Conservation (phyloP, 2,329 filamentous ascomycete species). For the Graphiopsis chlorocephala region DNA sequence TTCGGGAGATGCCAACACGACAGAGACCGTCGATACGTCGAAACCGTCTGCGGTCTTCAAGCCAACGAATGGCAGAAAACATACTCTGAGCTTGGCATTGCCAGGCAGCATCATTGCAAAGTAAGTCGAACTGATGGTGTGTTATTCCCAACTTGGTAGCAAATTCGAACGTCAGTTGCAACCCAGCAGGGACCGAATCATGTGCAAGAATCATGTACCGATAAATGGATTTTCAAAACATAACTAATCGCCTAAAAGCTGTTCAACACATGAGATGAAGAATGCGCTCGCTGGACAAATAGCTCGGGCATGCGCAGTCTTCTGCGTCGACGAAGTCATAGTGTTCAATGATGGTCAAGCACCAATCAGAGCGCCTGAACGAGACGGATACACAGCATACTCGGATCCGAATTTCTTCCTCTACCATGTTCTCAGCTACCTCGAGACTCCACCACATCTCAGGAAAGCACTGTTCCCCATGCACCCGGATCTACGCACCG, state of each 20-base stretch:
- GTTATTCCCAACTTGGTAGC: background rate
- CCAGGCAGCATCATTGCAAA: constrained; percentile 75
- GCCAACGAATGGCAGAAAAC: constrained; percentile 61
- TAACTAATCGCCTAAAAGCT: constrained; percentile 45
- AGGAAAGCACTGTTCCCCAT: constrained; percentile 71
- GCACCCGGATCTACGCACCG: constrained; percentile 72
- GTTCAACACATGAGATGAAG: constrained; percentile 70
- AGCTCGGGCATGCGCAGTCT: constrained; percentile 77
- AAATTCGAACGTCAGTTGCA: background rate
- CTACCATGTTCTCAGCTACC: constrained; percentile 72
- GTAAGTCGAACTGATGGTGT: constrained; percentile 45
- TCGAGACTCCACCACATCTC: constrained; percentile 82
- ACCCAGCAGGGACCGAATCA: background rate
- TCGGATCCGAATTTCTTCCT: constrained; percentile 77
- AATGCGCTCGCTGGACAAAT: constrained; percentile 71
- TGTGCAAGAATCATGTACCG: background rate
- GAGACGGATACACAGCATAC: constrained; percentile 61
- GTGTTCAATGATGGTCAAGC: constrained; percentile 71
- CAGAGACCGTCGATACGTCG: constrained; percentile 49
- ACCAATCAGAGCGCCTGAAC: constrained; percentile 32
- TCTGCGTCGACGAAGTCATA: constrained; percentile 79
- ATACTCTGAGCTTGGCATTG: constrained; percentile 75
- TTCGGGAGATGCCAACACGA: background rate
- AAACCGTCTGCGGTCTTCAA: constrained; percentile 69
- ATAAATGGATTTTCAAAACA: background rate